Evolutionary conservation across 768 basidiomycete species (phyloP), one percentile per base, ranked within the genome.

Genomic region (Dendrothele bispora): DNA sequence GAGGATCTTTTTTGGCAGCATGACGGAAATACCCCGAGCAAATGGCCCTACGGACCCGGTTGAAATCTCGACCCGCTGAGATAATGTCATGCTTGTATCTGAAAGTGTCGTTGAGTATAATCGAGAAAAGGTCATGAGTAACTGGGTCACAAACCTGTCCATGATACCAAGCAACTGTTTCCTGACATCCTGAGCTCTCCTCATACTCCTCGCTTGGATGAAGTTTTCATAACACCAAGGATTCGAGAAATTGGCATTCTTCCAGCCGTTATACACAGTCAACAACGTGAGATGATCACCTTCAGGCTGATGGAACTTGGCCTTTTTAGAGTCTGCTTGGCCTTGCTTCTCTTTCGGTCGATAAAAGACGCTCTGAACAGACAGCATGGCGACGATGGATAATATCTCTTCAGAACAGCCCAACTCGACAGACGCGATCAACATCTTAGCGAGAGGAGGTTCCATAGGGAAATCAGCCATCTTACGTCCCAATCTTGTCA

Each of bases 401-500:
- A 99, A 68, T 54, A 98, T 97, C 66, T 99, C 97, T 60, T 99
- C 95, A 0, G 97, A 99, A 61, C 97, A 99, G 10, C 93, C 94
- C 43, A 97, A 78, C 60, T 98, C 97, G 10, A 98, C 95, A 1
- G 94, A 97, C 4, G 93, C 92, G 62, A 98, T 98, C 39, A 99
- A 69, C 95, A 97, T 99, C 71, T 98, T 99, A 3, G 95, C 93
- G 37, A 93, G 68, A 1, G 92, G 83, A 5, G 95, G 97, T 49
- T 98, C 95, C 86, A 98, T 92, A 11, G 97, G 97, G 70, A 98
- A 98, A 65, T 99, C 97, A 1, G 97, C 95, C 97, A 99, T 98
- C 70, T 99, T 98, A 48, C 97, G 81, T 2, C 97, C 97, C 7
- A 99, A 72, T 22, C 92, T 82, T 2, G 97, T 99, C 60, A 99